Percentiles rank a stretch among this genome's conserved stretches.
phyloP scores from a whole-genome alignment of 192 early-diverging fungal genomes.

The Dissophora ornata region DNA sequence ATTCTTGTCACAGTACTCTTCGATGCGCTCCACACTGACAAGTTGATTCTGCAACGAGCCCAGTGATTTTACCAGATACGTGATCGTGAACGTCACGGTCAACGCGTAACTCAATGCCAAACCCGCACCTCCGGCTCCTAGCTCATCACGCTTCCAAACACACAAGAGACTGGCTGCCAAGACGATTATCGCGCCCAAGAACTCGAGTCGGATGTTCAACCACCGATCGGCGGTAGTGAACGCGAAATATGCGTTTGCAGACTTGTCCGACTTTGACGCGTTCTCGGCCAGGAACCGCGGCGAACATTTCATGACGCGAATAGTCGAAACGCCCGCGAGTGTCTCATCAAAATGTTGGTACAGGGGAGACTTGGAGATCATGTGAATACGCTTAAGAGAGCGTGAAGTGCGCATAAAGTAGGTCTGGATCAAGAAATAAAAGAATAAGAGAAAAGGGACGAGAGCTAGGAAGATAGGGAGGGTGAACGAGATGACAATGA shows the following conservation, averaged over 20 bases:
- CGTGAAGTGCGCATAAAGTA: slow-evolving; percentile 78
- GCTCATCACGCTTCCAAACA: slow-evolving; percentile 39
- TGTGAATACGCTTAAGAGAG: slow-evolving; percentile 84
- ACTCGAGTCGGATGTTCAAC: slow-evolving; percentile 72
- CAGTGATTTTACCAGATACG: slow-evolving; percentile 77
- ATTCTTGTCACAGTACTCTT: slow-evolving; percentile 81
- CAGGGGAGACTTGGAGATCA: slow-evolving; percentile 79
- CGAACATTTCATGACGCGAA: slow-evolving; percentile 69
- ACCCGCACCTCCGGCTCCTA: slow-evolving; percentile 81
- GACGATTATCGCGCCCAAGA: slow-evolving; percentile 70
- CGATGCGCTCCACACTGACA: slow-evolving; percentile 81
- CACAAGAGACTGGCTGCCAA: slow-evolving; percentile 69
- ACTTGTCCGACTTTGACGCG: not conserved
- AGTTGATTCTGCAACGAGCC: slow-evolving; percentile 81
- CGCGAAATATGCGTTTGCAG: slow-evolving; percentile 14
- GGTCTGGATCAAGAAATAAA: slow-evolving; percentile 59
- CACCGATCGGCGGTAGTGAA: slow-evolving; percentile 72
- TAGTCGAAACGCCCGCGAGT: slow-evolving; percentile 65
- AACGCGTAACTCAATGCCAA: slow-evolving; percentile 80
- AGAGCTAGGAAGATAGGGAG: slow-evolving; percentile 54
- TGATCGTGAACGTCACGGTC: slow-evolving; percentile 74
- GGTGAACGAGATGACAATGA: slow-evolving; percentile 53
- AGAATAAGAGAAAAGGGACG: slow-evolving; percentile 55
- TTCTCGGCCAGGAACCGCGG: slow-evolving; percentile 11
- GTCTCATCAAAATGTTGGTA: slow-evolving; percentile 77